These are phyloP conservation scores for Hippophae rhamnoides DNA, from an alignment of 306 rosid genomes.

Conservation along the genomic window DNA sequence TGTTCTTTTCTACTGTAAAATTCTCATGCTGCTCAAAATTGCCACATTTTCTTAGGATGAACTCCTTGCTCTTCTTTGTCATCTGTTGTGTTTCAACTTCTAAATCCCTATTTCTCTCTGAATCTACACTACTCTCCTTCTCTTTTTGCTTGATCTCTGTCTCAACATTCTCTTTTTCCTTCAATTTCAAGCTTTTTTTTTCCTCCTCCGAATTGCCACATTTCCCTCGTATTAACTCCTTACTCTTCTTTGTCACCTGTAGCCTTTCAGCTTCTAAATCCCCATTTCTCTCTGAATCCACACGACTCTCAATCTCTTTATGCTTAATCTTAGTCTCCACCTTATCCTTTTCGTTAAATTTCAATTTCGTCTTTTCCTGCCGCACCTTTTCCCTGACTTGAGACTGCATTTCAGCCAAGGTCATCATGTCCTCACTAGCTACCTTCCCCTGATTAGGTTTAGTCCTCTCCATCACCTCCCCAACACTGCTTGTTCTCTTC, in stretches of 20 bases:
- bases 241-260: slow-evolving; percentile 16
- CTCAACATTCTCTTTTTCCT: slow-evolving; percentile 6
- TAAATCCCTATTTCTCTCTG: slow-evolving; percentile 17
- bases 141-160: slow-evolving; percentile 14
- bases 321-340: slow-evolving; percentile 15
- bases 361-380: slow-evolving; percentile 29
- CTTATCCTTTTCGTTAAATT: slow-evolving; percentile 27
- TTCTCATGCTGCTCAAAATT: slow-evolving; percentile 16
- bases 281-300: slow-evolving; percentile 15
- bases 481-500: slow-evolving; percentile 58
- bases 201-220: slow-evolving; percentile 15
- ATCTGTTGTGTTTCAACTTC: slow-evolving; percentile 7
- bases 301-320: slow-evolving; percentile 5
- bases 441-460: slow-evolving; percentile 26
- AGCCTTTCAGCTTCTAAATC: slow-evolving; percentile 14
- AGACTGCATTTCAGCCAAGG: slow-evolving; percentile 68
- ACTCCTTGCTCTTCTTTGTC: slow-evolving; percentile 22
- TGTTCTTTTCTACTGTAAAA: slow-evolving; percentile 13
- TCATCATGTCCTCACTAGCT: slow-evolving; percentile 58
- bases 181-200: not conserved
- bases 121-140: slow-evolving; percentile 6
- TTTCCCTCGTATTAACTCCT: slow-evolving; percentile 18
- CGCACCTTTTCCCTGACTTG: slow-evolving; percentile 38
- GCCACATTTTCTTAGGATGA: slow-evolving; percentile 14
- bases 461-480: slow-evolving; percentile 64